These are phyloP conservation scores for Jatropha multifida DNA, from an alignment of 441 rosid species.

Conservation along the genomic window DNA sequence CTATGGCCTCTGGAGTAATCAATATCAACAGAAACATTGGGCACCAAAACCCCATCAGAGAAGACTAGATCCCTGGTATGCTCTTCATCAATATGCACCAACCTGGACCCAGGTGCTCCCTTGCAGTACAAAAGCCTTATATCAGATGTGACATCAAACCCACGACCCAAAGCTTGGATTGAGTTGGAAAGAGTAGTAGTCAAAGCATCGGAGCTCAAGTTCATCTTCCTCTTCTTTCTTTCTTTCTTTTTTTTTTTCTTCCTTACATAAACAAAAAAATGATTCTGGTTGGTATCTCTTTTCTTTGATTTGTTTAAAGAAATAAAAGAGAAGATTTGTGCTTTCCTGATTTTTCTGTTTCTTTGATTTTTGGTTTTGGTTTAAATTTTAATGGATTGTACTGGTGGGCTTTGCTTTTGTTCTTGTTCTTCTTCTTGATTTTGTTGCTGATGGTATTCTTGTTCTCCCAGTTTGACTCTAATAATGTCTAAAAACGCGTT, in stretches of 20 bases:
- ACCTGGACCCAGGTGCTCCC: conserved; percentile 92
- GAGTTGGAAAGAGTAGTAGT: conserved; percentile 72
- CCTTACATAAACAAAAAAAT: neutral
- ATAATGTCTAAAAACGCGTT: conserved; percentile 46
- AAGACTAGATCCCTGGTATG: conserved; percentile 57
- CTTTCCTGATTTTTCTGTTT: neutral
- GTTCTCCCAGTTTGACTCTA: conserved; percentile 41
- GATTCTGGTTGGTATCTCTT: neutral
- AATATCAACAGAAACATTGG: conserved; percentile 67
- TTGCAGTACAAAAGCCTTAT: conserved; percentile 92
- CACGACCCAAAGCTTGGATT: conserved; percentile 95
- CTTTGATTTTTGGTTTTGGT: neutral
- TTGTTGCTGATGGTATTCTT: conserved; percentile 14
- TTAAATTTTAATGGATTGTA: no score
- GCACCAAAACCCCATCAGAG: conserved; percentile 50
- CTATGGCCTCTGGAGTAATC: conserved; percentile 48
- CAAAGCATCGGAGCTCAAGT: conserved; percentile 65
- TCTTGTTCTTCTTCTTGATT: neutral
- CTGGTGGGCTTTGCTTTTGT: conserved; percentile 7
- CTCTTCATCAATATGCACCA: conserved; percentile 69
- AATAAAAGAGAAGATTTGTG: neutral
- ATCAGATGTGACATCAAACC: conserved; percentile 96
- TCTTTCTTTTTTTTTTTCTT: neutral
- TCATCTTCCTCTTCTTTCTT: conserved; percentile 25
- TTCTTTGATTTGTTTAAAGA: neutral